Base-by-base conservation (phyloP, 495 filamentous ascomycete species). In the Neurospora tetrasperma region DNA sequence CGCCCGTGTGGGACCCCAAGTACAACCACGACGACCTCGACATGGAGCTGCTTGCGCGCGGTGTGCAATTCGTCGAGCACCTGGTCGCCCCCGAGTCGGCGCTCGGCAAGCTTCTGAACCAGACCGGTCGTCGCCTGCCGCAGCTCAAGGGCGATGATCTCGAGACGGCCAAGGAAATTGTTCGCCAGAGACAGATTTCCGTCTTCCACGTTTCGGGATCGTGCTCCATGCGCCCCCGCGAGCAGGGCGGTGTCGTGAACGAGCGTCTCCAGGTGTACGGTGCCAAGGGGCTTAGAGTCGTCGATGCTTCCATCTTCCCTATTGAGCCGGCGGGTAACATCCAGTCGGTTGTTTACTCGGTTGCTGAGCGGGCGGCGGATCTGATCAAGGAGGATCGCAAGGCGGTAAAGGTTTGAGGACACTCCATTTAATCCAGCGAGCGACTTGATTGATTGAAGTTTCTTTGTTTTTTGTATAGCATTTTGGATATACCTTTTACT, bases 251-350 rank as follows among this genome's bases (percentile, higher is more conserved):
- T 39, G 84, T 84, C 4, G 80, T 85, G 4, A 80, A 85, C 66
- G 78, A 78, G 11, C 74, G 78, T 6, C 70, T 88, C 35, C 79
- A 76, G 70, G 86, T 89, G n/a, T 82, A 88, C 62, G 88, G 86
- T 0, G 81, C 82, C 0, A 76, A 70, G 23, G 79, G 81, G 3
- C 73, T 89, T 48, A 78, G 88, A 71, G 81, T 89, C 2, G 84
- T 86, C 0, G 88, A 90, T 76, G 86, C 87, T 3, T 88, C 86
- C 75, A 76, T 88, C 20, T 83, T 90, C 66, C 86, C 87, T 0
- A 62, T 88, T 23, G 78, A 84, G 70, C 79, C 84, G 9, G 72
- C 74, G 10, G 86, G 82, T 0, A 86, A 88, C 77, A 84, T 88
- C 38, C 81, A 84, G 77, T 81, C 83, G 5, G 79, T 79, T 3